phyloP scores from a whole-genome alignment of 177 flowering plant genomes.

The Telopea speciosissima region DNA sequence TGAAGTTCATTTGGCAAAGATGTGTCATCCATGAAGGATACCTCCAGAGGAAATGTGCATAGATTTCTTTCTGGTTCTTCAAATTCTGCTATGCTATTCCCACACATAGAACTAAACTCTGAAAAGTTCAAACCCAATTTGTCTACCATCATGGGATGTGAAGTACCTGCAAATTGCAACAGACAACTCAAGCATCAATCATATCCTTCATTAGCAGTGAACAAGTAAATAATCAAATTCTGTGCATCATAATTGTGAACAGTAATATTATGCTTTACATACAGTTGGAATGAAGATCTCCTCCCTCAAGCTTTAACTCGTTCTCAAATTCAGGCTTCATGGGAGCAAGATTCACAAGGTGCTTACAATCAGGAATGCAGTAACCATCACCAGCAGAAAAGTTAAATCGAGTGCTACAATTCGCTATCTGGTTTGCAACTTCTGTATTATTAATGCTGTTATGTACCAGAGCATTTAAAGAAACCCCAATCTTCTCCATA shows the following conservation, averaged over 20 bases:
- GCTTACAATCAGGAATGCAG: background rate
- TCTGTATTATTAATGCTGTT: background rate
- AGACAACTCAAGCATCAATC: conserved; percentile 1
- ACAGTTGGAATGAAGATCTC: background rate
- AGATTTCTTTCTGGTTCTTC: conserved; percentile 19
- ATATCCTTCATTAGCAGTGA: background rate
- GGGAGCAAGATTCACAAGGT: background rate
- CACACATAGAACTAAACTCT: conserved; percentile 10
- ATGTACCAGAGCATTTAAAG: background rate
- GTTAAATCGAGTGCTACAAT: too few relatives aligned
- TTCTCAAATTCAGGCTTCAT: background rate
- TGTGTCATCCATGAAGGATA: conserved; percentile 15
- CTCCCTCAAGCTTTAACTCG: background rate
- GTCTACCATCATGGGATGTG: conserved; percentile 12
- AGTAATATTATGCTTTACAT: background rate
- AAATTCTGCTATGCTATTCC: conserved; percentile 14
- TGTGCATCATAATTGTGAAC: background rate
- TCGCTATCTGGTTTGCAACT: too few relatives aligned
- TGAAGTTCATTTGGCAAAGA: conserved; percentile 16
- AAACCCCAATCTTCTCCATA: background rate
- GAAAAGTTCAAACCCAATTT: conserved; percentile 6
- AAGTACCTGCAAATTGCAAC: conserved; percentile 29
- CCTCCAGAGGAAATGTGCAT: conserved; percentile 10
- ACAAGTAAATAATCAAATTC: background rate
- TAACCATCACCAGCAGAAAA: background rate